Base-by-base conservation (phyloP, 768 basidiomycete genomes). In the Inosperma sp. region DNA sequence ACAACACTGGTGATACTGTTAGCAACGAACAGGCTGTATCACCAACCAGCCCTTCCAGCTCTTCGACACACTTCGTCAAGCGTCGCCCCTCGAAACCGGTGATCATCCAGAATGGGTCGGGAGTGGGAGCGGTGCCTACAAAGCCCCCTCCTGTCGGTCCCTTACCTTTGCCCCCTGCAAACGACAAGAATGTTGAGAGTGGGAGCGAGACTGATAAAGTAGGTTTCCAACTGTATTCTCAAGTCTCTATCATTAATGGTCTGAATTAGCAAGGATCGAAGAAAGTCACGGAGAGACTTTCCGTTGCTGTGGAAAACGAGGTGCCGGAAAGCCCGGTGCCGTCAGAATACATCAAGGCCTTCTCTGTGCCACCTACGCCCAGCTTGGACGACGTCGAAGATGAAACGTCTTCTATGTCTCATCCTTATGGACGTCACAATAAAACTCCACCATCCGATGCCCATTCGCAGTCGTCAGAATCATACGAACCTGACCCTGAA, bases 401-500 rank as follows among this genome's bases (percentile, higher is more conserved):
- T 29, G 48, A 36, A 26, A 19, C 35, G 19, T 41, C 39, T 22
- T 22, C 5, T 14, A 7, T 37, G 35, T 45, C 50, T 17, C 29
- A 40, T 47, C 7, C 35, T 26, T 23, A 7, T 46, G 27, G n/a
- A n/a, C n/a, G n/a, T n/a, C n/a, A n/a, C n/a, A n/a, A n/a, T n/a
- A n/a, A n/a, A n/a, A n/a, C 34, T 16, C 5, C 26, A 9, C 37
- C 34, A 34, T 40, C 49, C 35, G 39, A 54, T 31, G 33, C 48
- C 29, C 41, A 26, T 23, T 43, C 41, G 16, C 50, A 51, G 27
- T 51, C 50, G 14, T 43, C 43, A 25, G 50, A 45, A 25, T 51
- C 50, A 8, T 36, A 51, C 23, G 30, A 13, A 44, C 41, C 43
- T 9, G 50, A 51, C 30, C 50, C 50, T 14, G 50, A 51, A 22